A percentile compares a stretch with the other conserved stretches of the same genome.
Conservation (phyloP, 805 yeast species). For the Candida awuae region DNA sequence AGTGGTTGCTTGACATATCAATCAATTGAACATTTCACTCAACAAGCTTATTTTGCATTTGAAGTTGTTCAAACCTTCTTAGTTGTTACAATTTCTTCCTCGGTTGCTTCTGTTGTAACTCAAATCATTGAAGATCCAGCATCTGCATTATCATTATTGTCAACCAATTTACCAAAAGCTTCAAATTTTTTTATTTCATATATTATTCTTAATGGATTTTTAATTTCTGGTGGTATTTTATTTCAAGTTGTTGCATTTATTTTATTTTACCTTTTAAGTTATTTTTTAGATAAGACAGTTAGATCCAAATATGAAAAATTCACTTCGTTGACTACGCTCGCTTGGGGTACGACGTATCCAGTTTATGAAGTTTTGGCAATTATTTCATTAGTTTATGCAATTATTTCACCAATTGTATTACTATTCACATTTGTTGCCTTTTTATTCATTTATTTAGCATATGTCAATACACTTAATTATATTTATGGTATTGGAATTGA, state of each 20-base stretch:
- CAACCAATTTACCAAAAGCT: conserved; percentile 63
- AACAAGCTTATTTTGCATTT: conserved; percentile 60
- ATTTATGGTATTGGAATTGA: conserved; percentile 62
- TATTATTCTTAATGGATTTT: conserved; percentile 59
- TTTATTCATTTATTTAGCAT: conserved; percentile 65
- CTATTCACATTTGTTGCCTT: conserved; percentile 68
- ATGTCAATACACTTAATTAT: conserved; percentile 68
- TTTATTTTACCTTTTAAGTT: conserved; percentile 51
- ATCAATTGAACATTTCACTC: conserved; percentile 54
- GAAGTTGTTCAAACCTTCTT: conserved; percentile 65
- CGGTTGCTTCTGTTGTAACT: conserved; percentile 61
- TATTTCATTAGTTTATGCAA: conserved; percentile 57
- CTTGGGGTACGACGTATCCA: conserved; percentile 79
- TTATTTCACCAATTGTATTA: conserved; percentile 77
- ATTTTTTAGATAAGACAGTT: conserved; percentile 51
- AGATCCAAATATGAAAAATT: conserved; percentile 62
- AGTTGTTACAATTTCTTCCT: conserved; percentile 62
- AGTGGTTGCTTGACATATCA: conserved; percentile 53
- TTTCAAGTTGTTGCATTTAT: conserved; percentile 55
- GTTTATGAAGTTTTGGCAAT: conserved; percentile 63
- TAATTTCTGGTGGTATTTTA: conserved; percentile 56
- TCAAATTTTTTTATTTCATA: conserved; percentile 69
- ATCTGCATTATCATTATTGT: conserved; percentile 48
- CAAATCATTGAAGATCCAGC: conserved; percentile 53
- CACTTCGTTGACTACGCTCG: conserved; percentile 40